Percentiles rank a stretch among this genome's conserved stretches.
These are phyloP conservation scores for Trichophyton schoenleinii DNA, from an alignment of 2,329 filamentous ascomycete species.

Conservation along the genomic window DNA sequence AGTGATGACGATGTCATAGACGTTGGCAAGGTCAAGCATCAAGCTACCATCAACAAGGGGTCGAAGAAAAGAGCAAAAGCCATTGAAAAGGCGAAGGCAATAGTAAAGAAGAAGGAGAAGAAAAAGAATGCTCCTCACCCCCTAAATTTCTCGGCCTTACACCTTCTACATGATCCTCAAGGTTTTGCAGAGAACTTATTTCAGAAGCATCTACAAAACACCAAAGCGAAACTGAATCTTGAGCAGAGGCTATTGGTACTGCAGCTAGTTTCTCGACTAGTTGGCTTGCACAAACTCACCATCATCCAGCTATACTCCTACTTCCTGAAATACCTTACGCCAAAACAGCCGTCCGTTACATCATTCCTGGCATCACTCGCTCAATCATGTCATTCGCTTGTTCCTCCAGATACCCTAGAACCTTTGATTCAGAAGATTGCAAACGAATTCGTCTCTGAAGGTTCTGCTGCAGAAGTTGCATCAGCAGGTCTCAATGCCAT, in stretches of 20 bases:
- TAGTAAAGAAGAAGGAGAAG: slow-evolving; percentile 67
- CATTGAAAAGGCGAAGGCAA: slow-evolving; percentile 68
- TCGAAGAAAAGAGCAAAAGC: slow-evolving; percentile 71
- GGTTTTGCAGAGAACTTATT: slow-evolving; percentile 85
- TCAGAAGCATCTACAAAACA: slow-evolving; percentile 77
- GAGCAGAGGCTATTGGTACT: slow-evolving; percentile 84
- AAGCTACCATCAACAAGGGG: slow-evolving; percentile 91
- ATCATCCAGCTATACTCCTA: slow-evolving; percentile 88
- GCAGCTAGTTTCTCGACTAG: slow-evolving; percentile 78
- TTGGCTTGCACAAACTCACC: slow-evolving; percentile 85
- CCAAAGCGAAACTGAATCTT: slow-evolving; percentile 69
- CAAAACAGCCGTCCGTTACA: slow-evolving; percentile 77
- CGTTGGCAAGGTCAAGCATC: slow-evolving; percentile 69
- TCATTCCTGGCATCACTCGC: slow-evolving; percentile 86
- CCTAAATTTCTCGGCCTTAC: slow-evolving; percentile 90
- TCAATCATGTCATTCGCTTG: slow-evolving; percentile 78
- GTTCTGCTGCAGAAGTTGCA: slow-evolving; percentile 77
- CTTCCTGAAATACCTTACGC: slow-evolving; percentile 85
- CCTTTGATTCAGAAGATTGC: slow-evolving; percentile 89
- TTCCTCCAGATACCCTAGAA: slow-evolving; percentile 84
- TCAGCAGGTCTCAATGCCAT: slow-evolving; percentile 90
- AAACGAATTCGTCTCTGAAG: slow-evolving; percentile 96
- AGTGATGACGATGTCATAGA: slow-evolving; percentile 67
- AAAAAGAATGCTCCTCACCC: slow-evolving; percentile 80
- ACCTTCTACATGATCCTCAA: slow-evolving; percentile 87